Base-by-base conservation (phyloP, 352 stramenopile genomes). In the Pythium periplocum region DNA sequence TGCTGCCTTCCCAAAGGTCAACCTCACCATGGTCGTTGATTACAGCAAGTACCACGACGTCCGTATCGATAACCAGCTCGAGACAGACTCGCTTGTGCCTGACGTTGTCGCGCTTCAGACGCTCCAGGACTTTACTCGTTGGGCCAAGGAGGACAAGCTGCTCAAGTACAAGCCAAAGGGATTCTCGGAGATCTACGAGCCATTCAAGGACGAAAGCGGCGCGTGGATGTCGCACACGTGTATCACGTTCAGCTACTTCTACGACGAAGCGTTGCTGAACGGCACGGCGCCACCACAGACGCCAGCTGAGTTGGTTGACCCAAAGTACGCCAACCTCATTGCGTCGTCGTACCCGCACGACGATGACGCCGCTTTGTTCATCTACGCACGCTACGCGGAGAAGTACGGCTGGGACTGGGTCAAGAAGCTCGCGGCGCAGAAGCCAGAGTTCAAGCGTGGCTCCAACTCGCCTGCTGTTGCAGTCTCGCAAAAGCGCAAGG, bases 61-160 rank as follows among this genome's bases (percentile, higher is more conserved):
- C 38, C 80, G 77, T 17, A 70, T 82, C 31, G 72, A 90, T 68
- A 79, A 89, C 53, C 62, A 80, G 41, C 59, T 84, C 44, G 71
- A 79, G 54, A 75, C 59, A 37, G 53, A 73, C 55, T 57, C 50
- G 38, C 57, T 82, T 38, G 72, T 80, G 38, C 63, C 67, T 0
- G 70, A 78, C 55, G 57, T 79, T 39, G 52, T 71, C 11, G 63
- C 68, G 39, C 55, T 84, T 11, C 73, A 79, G 61, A 84, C 73
- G 41, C 62, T 84, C 34, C 68, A 84, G 55, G 61, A 84, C 65
- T 84, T 69, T 59, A 61, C 68, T 50, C 68, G 73, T 11, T 84
- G 66, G 71, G 52, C 54, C 5, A 57, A 66, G 17, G 58, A 77
- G 41, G 68, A 54, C n/a, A 67, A 78, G 51, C 50, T 84, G 40